Percentiles rank a stretch among this genome's conserved stretches.
Evolutionary conservation across 106 monocot genomes (phyloP).

Genomic region (Apostasia shenzhenica): DNA sequence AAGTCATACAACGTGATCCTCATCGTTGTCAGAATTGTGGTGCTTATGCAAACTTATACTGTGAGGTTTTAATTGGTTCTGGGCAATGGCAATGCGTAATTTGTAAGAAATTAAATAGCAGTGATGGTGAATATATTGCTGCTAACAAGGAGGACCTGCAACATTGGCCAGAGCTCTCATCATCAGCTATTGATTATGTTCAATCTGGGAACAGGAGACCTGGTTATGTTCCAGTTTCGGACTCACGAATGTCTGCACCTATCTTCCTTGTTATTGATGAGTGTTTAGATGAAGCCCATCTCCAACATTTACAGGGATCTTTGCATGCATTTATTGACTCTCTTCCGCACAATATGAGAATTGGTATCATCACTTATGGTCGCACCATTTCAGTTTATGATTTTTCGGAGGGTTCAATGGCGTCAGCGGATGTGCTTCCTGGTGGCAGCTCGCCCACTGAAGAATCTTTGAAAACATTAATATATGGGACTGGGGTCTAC

Average conservation of each 20-base stretch:
- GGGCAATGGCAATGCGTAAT: conserved; percentile 97
- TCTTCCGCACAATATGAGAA: conserved; percentile 59
- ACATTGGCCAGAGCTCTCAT: conserved; percentile 64
- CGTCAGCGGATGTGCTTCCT: conserved; percentile 94
- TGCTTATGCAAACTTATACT: conserved; percentile 76
- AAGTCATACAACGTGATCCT: conserved; percentile 71
- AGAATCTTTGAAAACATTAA: conserved; percentile 81
- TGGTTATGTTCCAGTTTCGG: conserved; percentile 74
- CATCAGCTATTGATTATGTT: conserved; percentile 73
- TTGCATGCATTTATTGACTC: conserved; percentile 98
- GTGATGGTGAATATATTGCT: conserved; percentile 70
- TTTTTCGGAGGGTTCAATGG: conserved; percentile 90
- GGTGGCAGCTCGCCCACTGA: conserved; percentile 69
- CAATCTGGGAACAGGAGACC: conserved; percentile 61
- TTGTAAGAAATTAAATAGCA: conserved; percentile 74
- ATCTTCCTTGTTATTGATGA: conserved; percentile 93
- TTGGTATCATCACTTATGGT: conserved; percentile 89
- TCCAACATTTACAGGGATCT: conserved; percentile 92
- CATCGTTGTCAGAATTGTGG: conserved; percentile 89
- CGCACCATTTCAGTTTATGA: conserved; percentile 96
- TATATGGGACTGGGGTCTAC: conserved; percentile 91
- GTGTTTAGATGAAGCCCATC: conserved; percentile 89
- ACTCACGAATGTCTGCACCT: conserved; percentile 63
- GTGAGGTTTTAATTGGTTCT: conserved; percentile 68
- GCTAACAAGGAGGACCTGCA: conserved; percentile 54